Evolutionary conservation across 2,329 filamentous ascomycete species (phyloP).

Genomic region (Paradendryphiella salina): DNA sequence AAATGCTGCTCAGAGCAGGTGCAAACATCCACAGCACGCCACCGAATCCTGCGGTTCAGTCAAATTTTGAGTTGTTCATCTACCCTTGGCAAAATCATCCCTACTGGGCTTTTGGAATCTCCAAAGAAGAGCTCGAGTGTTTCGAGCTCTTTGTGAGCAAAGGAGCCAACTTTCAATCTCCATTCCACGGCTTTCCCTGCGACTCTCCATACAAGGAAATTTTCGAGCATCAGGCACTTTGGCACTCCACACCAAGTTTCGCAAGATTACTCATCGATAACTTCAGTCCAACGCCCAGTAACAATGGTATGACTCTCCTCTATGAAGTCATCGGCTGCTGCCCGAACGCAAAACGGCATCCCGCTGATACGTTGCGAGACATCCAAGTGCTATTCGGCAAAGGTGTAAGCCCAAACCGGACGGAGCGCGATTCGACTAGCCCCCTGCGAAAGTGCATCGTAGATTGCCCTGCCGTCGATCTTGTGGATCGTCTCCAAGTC

Average conservation of each 20-base stretch:
- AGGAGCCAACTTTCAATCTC: slow-evolving; percentile 27
- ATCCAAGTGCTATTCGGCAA: slow-evolving; percentile 33
- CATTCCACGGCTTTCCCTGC: slow-evolving; percentile 33
- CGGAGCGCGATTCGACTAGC: slow-evolving; percentile 20
- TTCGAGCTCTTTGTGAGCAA: slow-evolving; percentile 33
- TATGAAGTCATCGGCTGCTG: slow-evolving; percentile 39
- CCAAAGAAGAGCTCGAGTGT: slow-evolving; percentile 30
- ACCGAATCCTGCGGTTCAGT: slow-evolving; percentile 14
- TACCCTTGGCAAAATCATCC: slow-evolving; percentile 34
- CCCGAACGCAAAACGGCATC: slow-evolving; percentile 37
- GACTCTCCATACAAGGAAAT: slow-evolving; percentile 19
- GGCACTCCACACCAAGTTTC: slow-evolving; percentile 37
- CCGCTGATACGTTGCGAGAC: slow-evolving; percentile 36
- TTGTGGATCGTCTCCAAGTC: slow-evolving; percentile 28
- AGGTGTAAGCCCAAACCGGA: slow-evolving; percentile 35
- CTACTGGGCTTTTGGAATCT: slow-evolving; percentile 31
- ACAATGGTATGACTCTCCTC: slow-evolving; percentile 28
- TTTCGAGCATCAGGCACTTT: slow-evolving; percentile 40
- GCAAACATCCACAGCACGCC: slow-evolving; percentile 32
- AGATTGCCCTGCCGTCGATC: slow-evolving; percentile 33
- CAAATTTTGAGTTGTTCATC: slow-evolving; percentile 34
- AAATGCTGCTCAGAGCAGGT: slow-evolving; percentile 37
- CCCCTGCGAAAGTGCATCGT: slow-evolving; percentile 36
- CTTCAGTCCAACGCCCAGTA: slow-evolving; percentile 9
- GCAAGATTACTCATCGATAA: slow-evolving; percentile 33